phyloP scores from a whole-genome alignment of 768 basidiomycete species.

The Leccinum fibrillosum region DNA sequence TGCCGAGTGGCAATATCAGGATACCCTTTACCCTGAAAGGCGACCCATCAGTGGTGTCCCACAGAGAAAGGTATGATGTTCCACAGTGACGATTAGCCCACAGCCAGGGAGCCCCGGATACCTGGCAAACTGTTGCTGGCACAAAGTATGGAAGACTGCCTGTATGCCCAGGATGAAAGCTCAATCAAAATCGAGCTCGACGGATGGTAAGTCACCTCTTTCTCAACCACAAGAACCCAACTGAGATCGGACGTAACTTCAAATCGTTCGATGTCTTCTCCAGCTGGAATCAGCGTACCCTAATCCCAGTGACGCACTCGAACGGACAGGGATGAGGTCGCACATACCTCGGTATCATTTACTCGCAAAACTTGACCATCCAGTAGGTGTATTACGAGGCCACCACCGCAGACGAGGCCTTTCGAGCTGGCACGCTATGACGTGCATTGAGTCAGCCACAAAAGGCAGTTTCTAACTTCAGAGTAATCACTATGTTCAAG shows the following conservation, averaged over 20 bases:
- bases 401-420: conserved; percentile 76
- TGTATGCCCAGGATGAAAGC: conserved; percentile 29
- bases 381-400: conserved; percentile 54
- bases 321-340: not conserved
- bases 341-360: conserved; percentile 57
- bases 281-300: conserved; percentile 75
- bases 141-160: conserved; percentile 94
- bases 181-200: not conserved
- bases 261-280: conserved; percentile 67
- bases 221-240: conserved; percentile 91
- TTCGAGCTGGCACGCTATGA: conserved; percentile 85
- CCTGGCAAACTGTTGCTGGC: conserved; percentile 50
- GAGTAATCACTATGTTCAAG: conserved; percentile 63
- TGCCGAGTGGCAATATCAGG: conserved; percentile 92
- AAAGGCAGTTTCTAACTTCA: not conserved
- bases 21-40: conserved; percentile 87
- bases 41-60: conserved; percentile 2
- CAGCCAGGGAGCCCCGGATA: conserved; percentile 50
- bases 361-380: conserved; percentile 49
- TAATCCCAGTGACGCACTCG: conserved; percentile 27
- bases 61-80: not conserved
- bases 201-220: conserved; percentile 59
- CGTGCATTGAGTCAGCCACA: conserved; percentile 7
- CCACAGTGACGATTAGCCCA: conserved; percentile 79
- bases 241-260: conserved; percentile 49